Evolutionary conservation across 2,329 filamentous ascomycete genomes (phyloP), one percentile per base, ranked within the genome.

Genomic region (Calcarisporium arbuscula): DNA sequence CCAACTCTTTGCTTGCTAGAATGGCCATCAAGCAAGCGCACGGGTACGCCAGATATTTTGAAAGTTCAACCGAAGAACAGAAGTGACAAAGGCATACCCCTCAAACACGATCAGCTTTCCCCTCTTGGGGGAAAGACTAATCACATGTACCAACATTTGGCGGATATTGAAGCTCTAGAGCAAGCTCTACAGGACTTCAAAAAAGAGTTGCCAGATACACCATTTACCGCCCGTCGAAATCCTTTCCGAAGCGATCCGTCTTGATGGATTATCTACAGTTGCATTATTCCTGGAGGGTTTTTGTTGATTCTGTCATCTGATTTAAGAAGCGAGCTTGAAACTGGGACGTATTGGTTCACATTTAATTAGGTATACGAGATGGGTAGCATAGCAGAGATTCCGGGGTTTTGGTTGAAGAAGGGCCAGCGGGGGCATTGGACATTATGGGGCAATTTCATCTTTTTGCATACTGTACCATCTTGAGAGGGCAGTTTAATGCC

Each of bases 1-100:
- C 60, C 60, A 10, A 62, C 59, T 7, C 50, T 53, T 11, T 63
- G 60, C 32, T 34, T 53, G 11, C 50, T 61, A 8, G 58, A 61
- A 39, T 55, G 49, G 49, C 41, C 26, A 16, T 36, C 28, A 16
- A 34, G 32, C 5, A 32, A 30, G 37, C 43, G 30, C 26, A 40
- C 28, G 17, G 43, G 34, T 34, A 36, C 33, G 23, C 31, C 43
- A 19, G 43, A 44, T 28, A 43, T 50, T 30, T 42, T 53, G 10
- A 29, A 38, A 16, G 38, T 53, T 10, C 36, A 34, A 19, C 43
- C 47, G 14, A 32, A 32, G 8, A 27, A 34, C 11, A 6, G 17
- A 2, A 29, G 34, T 12, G 15, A 22, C 20, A 8, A n/a, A 14
- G 22, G 12, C 8, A 30, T 21, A 26, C 17, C 8, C 8, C 17